A percentile compares a stretch with the other conserved stretches of the same genome.
Evolutionary conservation across 805 yeast genomes (phyloP).

Genomic region (Candida dendrica): DNA sequence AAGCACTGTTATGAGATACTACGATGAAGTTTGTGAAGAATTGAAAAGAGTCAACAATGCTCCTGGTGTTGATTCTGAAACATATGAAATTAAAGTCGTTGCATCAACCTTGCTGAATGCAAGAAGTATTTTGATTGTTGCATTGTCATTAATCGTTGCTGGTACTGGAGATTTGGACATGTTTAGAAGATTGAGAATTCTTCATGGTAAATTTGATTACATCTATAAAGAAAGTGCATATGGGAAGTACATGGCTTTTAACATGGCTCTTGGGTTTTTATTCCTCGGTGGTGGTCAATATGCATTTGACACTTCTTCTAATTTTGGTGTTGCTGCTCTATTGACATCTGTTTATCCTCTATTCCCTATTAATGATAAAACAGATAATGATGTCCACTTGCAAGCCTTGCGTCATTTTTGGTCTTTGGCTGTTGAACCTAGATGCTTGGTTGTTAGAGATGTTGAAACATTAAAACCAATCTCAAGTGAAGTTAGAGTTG

Average conservation of each 20-base stretch:
- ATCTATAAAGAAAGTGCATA: slow-evolving; percentile 29
- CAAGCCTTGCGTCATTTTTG: slow-evolving; percentile 88
- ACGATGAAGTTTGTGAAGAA: slow-evolving; percentile 11
- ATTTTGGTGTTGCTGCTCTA: slow-evolving; percentile 61
- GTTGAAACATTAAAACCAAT: slow-evolving; percentile 52
- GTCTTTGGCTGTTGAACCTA: slow-evolving; percentile 74
- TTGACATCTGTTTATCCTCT: slow-evolving; percentile 74
- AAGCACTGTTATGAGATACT: slow-evolving; percentile 42
- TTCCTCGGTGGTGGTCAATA: slow-evolving; percentile 92
- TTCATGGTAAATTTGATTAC: slow-evolving; percentile 42
- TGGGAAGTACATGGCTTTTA: slow-evolving; percentile 72
- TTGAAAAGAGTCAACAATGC: slow-evolving; percentile 5
- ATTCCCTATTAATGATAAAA: slow-evolving; percentile 39
- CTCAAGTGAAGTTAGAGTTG: slow-evolving; percentile 32
- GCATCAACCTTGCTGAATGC: slow-evolving; percentile 45
- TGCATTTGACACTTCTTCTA: slow-evolving; percentile 54
- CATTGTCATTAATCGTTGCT: slow-evolving; percentile 73
- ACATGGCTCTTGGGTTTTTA: slow-evolving; percentile 78
- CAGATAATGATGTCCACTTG: slow-evolving; percentile 52
- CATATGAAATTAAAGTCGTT: slow-evolving; percentile 53
- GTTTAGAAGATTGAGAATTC: slow-evolving; percentile 61
- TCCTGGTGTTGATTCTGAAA: slow-evolving; percentile 41
- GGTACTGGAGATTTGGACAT: slow-evolving; percentile 85
- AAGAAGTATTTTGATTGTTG: slow-evolving; percentile 53
- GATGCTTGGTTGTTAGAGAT: slow-evolving; percentile 76